A percentile compares a stretch with the other conserved stretches of the same genome.
These are phyloP conservation scores for Diaporthe destruens DNA, from an alignment of 2,329 filamentous ascomycete genomes.

Conservation along the genomic window DNA sequence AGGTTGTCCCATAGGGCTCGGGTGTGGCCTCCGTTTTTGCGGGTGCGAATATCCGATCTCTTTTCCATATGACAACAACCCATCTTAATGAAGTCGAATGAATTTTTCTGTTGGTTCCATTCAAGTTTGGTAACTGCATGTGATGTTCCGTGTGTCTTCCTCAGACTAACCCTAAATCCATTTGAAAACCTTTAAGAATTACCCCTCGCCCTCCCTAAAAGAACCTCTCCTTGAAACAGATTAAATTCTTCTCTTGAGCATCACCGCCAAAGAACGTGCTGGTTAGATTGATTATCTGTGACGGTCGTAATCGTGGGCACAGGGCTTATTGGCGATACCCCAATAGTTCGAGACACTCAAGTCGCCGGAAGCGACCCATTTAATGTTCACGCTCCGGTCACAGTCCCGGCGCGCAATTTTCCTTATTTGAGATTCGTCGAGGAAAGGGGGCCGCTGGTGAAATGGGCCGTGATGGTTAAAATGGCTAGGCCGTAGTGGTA, in stretches of 20 bases:
- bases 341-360: neutral
- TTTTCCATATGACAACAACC: neutral
- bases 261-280: neutral
- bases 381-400: neutral
- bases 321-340: neutral
- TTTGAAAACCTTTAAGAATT: neutral
- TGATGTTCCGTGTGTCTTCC: neutral
- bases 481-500: neutral
- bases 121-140: no score
- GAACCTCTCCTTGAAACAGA: neutral
- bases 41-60: no score
- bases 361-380: neutral
- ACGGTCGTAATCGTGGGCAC: neutral
- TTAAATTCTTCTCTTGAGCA: neutral
- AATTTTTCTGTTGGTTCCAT: neutral
- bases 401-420: neutral
- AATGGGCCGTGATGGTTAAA: neutral
- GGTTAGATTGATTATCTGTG: neutral
- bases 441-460: neutral
- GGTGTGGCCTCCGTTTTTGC: no score
- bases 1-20: no score
- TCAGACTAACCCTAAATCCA: neutral
- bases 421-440: no score
- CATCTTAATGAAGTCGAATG: neutral
- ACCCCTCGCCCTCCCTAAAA: no score